These are phyloP conservation scores for Fusarium sp. DNA, from an alignment of 2,329 filamentous ascomycete genomes.

Conservation along the genomic window DNA sequence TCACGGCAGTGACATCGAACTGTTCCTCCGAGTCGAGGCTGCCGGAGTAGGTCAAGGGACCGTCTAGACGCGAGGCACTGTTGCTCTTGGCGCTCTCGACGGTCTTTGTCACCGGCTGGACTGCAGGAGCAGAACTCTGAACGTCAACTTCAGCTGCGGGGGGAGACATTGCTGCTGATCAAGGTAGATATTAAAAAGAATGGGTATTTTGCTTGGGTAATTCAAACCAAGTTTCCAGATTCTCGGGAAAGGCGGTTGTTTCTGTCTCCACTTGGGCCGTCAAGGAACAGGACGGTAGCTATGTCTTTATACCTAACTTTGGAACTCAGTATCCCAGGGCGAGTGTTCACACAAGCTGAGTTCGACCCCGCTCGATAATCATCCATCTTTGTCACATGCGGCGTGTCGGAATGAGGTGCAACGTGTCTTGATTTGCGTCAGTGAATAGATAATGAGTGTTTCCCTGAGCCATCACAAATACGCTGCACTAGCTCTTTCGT, in stretches of 20 bases:
- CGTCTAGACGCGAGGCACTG: slow-evolving; percentile 13
- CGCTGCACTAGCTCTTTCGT: background rate
- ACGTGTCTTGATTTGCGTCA: slow-evolving; percentile 22
- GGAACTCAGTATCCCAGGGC: too few relatives aligned
- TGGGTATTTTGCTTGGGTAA: background rate
- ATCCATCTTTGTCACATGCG: background rate
- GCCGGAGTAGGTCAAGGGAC: slow-evolving; percentile 21
- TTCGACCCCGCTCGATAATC: background rate
- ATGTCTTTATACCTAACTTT: background rate
- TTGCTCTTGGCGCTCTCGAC: slow-evolving; percentile 2
- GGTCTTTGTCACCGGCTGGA: slow-evolving; percentile 20
- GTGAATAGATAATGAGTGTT: background rate
- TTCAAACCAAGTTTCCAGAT: background rate
- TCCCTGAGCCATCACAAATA: background rate
- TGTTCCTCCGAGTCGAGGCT: slow-evolving; percentile 20
- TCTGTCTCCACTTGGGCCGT: background rate
- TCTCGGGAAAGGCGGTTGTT: background rate
- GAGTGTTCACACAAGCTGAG: background rate
- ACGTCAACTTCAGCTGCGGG: slow-evolving; percentile 27
- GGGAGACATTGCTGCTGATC: slow-evolving; percentile 17
- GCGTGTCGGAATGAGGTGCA: slow-evolving; percentile 25
- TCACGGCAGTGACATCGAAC: slow-evolving; percentile 28
- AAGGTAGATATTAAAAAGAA: background rate
- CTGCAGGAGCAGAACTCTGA: slow-evolving; percentile 8
- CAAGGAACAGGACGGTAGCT: background rate